Percentiles rank a stretch among this genome's conserved stretches.
phyloP scores from a whole-genome alignment of 768 basidiomycete genomes.

The Russula lepida region DNA sequence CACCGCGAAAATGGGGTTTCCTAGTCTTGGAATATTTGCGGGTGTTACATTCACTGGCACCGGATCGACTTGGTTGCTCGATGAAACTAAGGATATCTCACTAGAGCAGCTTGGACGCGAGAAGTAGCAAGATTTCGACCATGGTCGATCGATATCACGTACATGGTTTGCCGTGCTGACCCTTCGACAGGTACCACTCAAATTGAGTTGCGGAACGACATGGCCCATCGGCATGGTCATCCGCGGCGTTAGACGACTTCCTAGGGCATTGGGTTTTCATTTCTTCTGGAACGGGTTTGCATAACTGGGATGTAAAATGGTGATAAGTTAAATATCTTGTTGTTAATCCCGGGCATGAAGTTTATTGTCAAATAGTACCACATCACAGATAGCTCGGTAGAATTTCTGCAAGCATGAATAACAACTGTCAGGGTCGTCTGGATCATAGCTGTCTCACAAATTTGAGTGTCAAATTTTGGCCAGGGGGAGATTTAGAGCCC shows the following conservation, averaged over 20 bases:
- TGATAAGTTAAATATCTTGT: not conserved
- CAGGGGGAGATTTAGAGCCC: not conserved
- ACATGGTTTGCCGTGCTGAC: not conserved
- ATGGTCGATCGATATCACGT: not conserved
- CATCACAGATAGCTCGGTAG: not conserved
- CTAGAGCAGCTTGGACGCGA: slow-evolving; percentile 31
- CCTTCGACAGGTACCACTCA: not conserved
- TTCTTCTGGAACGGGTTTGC: not conserved
- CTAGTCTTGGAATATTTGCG: slow-evolving; percentile 37
- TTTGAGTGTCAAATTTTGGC: not conserved
- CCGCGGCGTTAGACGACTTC: not conserved
- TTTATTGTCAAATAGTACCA: not conserved
- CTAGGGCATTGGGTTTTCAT: not conserved
- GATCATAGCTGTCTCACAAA: not conserved
- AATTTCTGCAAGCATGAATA: not conserved
- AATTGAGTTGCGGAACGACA: not conserved
- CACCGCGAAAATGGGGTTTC: not conserved
- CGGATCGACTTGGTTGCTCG: slow-evolving; percentile 35
- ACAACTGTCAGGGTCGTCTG: not conserved
- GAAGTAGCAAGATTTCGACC: slow-evolving; percentile 27
- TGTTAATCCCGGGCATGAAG: not conserved
- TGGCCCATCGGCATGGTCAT: not conserved
- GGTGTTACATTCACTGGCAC: slow-evolving; percentile 37
- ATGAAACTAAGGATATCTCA: slow-evolving; percentile 33
- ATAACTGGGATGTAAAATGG: not conserved